Evolutionary conservation across 495 filamentous ascomycete species (phyloP).

Genomic region (Apiosordaria backusii): DNA sequence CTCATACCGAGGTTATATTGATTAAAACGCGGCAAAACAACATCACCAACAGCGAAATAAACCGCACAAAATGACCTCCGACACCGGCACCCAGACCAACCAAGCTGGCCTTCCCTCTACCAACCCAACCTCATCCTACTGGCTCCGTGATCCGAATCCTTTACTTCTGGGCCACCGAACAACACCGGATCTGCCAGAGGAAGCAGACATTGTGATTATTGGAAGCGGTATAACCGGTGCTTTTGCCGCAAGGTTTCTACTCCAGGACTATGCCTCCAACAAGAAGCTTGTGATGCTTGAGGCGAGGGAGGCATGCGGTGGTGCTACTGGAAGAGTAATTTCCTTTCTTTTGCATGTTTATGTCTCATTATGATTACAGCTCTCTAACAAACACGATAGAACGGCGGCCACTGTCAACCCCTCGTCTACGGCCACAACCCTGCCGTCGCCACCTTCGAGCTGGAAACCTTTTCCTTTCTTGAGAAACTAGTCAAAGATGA

Average conservation of each 20-base stretch:
- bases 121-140: conserved; percentile 66
- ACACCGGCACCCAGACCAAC: conserved; percentile 14
- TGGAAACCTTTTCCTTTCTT: conserved; percentile 55
- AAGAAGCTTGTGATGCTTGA: conserved; percentile 67
- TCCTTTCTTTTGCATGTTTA: conserved; percentile 10
- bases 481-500: conserved; percentile 48
- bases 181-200: conserved; percentile 56
- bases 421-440: conserved; percentile 49
- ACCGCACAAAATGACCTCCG: neutral
- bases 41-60: neutral
- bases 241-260: conserved; percentile 61
- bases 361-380: too few species aligned
- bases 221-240: conserved; percentile 71
- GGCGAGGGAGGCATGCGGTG: conserved; percentile 72
- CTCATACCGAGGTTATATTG: neutral
- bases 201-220: conserved; percentile 65
- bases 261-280: conserved; percentile 36
- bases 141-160: conserved; percentile 59
- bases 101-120: conserved; percentile 47
- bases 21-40: too few species aligned
- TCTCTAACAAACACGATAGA: conserved; percentile 32
- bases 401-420: conserved; percentile 74
- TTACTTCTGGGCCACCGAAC: conserved; percentile 57
- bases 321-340: conserved; percentile 71
- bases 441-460: conserved; percentile 60